A percentile compares a stretch with the other conserved stretches of the same genome.
Evolutionary conservation across 1,284 basidiomycete genomes (phyloP).

Genomic region (Entoloma clypeatum): DNA sequence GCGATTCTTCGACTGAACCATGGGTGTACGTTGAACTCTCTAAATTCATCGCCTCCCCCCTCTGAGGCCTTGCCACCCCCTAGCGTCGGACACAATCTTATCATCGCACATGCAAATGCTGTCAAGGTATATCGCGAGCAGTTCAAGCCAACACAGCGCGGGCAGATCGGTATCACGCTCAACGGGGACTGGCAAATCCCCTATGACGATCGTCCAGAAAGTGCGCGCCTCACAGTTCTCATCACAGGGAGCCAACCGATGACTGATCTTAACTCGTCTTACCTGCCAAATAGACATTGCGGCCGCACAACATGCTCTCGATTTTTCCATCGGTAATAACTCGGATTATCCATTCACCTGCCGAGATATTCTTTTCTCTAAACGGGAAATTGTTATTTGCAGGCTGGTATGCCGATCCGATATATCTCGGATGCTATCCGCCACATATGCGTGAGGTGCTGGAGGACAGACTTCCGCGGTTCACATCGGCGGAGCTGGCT

Average conservation of each 20-base stretch:
- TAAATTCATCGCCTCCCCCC: not conserved
- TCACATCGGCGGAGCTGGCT: slow-evolving; percentile 59
- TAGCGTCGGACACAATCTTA: slow-evolving; percentile 65
- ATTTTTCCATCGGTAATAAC: slow-evolving; percentile 59
- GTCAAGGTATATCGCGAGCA: slow-evolving; percentile 63
- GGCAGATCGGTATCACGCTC: slow-evolving; percentile 72
- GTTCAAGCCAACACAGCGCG: slow-evolving; percentile 59
- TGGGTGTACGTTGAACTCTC: slow-evolving; percentile 51
- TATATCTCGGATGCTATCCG: slow-evolving; percentile 77
- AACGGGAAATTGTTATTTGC: too few species aligned
- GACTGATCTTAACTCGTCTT: slow-evolving; percentile 7
- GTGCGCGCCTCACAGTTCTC: too few species aligned
- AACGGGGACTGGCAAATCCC: slow-evolving; percentile 80
- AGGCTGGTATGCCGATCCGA: slow-evolving; percentile 70
- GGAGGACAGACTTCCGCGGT: slow-evolving; percentile 62
- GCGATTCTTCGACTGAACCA: slow-evolving; percentile 67
- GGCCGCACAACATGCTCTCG: slow-evolving; percentile 69
- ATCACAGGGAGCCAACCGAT: too few species aligned
- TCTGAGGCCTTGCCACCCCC: slow-evolving; percentile 1
- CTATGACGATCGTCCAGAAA: slow-evolving; percentile 64
- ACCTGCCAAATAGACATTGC: slow-evolving; percentile 49
- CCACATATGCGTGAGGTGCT: slow-evolving; percentile 63
- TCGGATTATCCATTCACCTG: slow-evolving; percentile 9
- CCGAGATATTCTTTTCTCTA: slow-evolving; percentile 20
- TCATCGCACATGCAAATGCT: slow-evolving; percentile 67